Percentiles rank a stretch among this genome's conserved stretches.
Evolutionary conservation across 768 basidiomycete genomes (phyloP).

Genomic region (Ephemerocybe angulata): DNA sequence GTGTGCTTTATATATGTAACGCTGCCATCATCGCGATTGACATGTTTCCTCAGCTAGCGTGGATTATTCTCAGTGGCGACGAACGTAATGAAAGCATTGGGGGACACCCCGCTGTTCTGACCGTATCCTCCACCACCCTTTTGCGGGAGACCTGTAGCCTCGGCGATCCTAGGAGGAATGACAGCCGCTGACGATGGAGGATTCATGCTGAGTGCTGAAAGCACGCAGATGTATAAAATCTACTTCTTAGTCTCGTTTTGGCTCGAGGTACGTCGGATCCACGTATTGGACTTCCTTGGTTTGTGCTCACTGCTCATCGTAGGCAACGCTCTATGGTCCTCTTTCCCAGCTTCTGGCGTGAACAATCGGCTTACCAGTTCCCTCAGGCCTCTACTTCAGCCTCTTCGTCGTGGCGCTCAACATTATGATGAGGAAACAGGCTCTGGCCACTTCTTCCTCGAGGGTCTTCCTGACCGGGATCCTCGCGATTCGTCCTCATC

Average conservation of each 20-base stretch:
- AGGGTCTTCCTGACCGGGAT: conserved; percentile 10
- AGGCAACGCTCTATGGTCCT: conserved; percentile 15
- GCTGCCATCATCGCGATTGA: too few species aligned
- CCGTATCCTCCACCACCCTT: too few species aligned
- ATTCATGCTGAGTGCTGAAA: too few species aligned
- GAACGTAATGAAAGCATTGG: too few species aligned
- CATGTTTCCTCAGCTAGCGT: too few species aligned
- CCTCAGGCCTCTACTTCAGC: conserved; percentile 14
- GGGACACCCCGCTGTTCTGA: too few species aligned
- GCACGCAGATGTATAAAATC: too few species aligned
- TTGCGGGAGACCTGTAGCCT: too few species aligned
- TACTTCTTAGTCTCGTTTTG: conserved; percentile 14
- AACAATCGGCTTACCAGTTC: neutral
- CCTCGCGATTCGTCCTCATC: conserved; percentile 4
- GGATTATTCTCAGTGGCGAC: too few species aligned
- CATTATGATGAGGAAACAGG: conserved; percentile 14
- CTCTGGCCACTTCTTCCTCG: conserved; percentile 11
- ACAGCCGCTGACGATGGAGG: too few species aligned
- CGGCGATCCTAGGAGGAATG: too few species aligned
- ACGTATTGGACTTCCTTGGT: neutral
- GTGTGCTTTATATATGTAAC: too few species aligned
- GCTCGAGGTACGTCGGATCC: conserved; percentile 13
- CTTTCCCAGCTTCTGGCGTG: neutral
- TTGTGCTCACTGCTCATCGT: neutral
- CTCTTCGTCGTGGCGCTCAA: conserved; percentile 17